phyloP scores from a whole-genome alignment of 2,329 filamentous ascomycete genomes.

The Paecilomyces variotii region DNA sequence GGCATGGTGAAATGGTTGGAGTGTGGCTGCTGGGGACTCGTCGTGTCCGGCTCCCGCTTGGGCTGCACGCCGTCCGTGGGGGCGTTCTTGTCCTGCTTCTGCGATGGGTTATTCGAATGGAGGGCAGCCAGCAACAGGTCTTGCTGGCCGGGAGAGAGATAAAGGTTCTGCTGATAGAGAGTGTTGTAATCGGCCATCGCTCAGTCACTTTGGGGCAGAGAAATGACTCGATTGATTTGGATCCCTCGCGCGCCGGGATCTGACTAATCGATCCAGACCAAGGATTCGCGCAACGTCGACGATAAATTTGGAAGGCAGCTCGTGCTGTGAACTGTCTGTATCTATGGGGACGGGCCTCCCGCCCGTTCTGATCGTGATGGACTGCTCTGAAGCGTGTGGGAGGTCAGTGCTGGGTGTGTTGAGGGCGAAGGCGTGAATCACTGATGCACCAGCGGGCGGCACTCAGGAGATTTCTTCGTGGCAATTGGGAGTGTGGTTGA shows the following conservation, averaged over 20 bases:
- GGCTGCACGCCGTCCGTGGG: constrained; percentile 7
- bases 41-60: constrained; percentile 18
- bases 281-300: background rate
- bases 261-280: background rate
- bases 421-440: background rate
- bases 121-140: constrained; percentile 67
- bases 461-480: background rate
- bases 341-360: constrained; percentile 21
- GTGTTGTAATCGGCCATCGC: constrained; percentile 32
- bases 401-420: background rate
- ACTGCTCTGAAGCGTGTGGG: background rate
- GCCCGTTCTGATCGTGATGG: constrained; percentile 20
- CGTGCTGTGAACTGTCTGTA: background rate
- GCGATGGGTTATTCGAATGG: constrained; percentile 55
- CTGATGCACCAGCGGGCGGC: background rate
- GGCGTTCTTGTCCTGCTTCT: constrained; percentile 18
- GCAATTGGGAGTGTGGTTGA: background rate
- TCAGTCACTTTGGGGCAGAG: background rate
- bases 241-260: background rate
- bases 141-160: constrained; percentile 69
- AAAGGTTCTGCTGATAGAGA: constrained; percentile 49
- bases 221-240: background rate
- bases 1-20: constrained; percentile 33
- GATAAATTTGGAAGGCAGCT: background rate
- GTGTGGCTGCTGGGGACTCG: constrained; percentile 23